Evolutionary conservation across 139 green algal species (phyloP).

Genomic region (Desmodesmus armatus): DNA sequence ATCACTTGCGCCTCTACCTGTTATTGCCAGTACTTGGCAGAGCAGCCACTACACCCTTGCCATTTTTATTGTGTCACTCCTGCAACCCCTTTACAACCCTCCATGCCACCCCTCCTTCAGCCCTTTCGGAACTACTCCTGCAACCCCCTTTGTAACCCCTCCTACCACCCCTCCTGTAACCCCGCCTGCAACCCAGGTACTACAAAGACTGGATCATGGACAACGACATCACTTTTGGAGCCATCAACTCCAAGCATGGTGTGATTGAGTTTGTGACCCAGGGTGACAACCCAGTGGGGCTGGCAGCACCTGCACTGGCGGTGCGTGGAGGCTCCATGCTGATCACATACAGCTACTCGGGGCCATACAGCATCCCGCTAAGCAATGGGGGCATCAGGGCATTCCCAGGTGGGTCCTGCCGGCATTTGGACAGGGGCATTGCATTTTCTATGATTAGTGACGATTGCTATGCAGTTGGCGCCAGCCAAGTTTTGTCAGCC

Average conservation of each 20-base stretch:
- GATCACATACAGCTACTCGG: slow-evolving; percentile 36
- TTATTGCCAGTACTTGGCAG: no score
- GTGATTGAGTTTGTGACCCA: slow-evolving; percentile 18
- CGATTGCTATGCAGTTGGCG: background rate
- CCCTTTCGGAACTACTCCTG: no score
- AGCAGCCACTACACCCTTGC: no score
- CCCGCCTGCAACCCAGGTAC: no score
- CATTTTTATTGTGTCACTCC: no score
- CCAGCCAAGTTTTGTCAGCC: background rate
- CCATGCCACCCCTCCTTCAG: no score
- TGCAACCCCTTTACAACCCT: no score
- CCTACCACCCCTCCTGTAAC: no score
- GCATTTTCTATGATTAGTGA: background rate
- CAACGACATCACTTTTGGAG: slow-evolving; percentile 34
- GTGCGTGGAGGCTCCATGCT: slow-evolving; percentile 30
- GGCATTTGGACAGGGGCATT: background rate
- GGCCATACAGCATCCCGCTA: background rate
- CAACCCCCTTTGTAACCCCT: no score
- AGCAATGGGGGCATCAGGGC: background rate
- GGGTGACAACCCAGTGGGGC: slow-evolving; percentile 19
- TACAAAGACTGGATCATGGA: slow-evolving; percentile 37
- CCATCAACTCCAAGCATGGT: background rate
- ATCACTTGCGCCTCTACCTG: no score
- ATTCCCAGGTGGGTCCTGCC: slow-evolving; percentile 22
- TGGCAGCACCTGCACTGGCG: slow-evolving; percentile 29